Evolutionary conservation across 192 early-diverging fungal species (phyloP).

Genomic region (Coemansia sp.): DNA sequence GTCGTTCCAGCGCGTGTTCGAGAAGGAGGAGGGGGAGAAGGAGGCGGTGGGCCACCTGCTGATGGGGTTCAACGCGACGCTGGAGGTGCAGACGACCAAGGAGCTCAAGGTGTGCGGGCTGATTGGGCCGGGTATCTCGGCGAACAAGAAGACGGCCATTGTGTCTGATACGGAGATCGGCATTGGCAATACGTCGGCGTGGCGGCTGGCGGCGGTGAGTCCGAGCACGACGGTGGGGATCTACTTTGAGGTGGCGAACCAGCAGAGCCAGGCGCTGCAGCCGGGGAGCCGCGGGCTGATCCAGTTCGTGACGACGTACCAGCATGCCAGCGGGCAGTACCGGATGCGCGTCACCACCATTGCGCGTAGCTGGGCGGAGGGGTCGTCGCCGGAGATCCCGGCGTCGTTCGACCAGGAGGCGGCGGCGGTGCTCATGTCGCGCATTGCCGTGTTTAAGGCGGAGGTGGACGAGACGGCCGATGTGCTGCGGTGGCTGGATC

Average conservation of each 20-base stretch:
- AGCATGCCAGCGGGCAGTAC: conserved; percentile 88
- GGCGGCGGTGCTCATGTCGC: conserved; percentile 94
- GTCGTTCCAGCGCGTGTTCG: conserved; percentile 92
- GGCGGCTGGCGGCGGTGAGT: conserved; percentile 90
- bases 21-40: conserved; percentile 65
- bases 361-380: conserved; percentile 85
- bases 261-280: conserved; percentile 77
- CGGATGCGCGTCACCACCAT: conserved; percentile 94
- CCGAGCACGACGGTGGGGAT: conserved; percentile 83
- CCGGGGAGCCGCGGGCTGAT: conserved; percentile 86
- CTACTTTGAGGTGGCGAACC: conserved; percentile 96
- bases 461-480: conserved; percentile 97
- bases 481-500: conserved; percentile 96
- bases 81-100: conserved; percentile 95
- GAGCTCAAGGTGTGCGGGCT: conserved; percentile 96
- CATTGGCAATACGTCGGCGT: conserved; percentile 91
- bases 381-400: conserved; percentile 79
- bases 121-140: conserved; percentile 94
- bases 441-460: conserved; percentile 95
- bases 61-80: conserved; percentile 96
- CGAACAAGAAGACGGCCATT: conserved; percentile 83
- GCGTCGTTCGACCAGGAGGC: conserved; percentile 98
- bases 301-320: conserved; percentile 95
- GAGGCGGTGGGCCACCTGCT: conserved; percentile 72
- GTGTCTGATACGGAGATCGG: conserved; percentile 99